Base-by-base conservation (phyloP, 331 rosid species). In the Malus hybrid region DNA sequence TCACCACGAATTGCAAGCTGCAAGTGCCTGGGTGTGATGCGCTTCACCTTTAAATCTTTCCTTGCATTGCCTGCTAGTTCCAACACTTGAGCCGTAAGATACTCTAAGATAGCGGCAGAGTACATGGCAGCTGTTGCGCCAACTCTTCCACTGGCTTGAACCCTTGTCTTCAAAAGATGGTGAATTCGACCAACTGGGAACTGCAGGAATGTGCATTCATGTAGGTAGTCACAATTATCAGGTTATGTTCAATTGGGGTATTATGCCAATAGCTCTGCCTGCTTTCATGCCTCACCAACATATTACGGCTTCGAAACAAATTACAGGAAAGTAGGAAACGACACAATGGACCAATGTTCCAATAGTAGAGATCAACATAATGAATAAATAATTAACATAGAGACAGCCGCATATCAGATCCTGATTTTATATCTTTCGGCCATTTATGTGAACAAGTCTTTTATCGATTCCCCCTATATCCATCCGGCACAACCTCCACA, bases 41-140 rank as follows among this genome's bases (percentile, higher is more conserved):
- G 84, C 73, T 80, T 80, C 76, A 88, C 93, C 72, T 88, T 88
- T 74, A 88, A 74, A 84, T 88, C 93, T 81, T 88, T 88, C 77
- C 93, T 86, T 46, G 90, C 87, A 19, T 88, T 88, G 53, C 90
- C 90, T 2, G 93, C 93, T 75, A 88, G 79, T 83, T 88, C 90
- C 83, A 88, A 75, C 70, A 88, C 90, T 77, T 88, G 87, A 4
- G 90, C 87, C 11, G 88, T 88, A 66, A 82, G 71, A 48, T 88
- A 86, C 77, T 88, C 92, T 78, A 79, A 68, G 29, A 79, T 79
- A 8, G 82, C 78, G 46, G 82, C 82, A 8, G 82, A 66, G 71
- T 79, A 79, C 39, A 79, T 60, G 1, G 79, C 78, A 57, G 82
- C 78, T 26, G 82, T 79, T 10, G 82, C 82, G 7, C 79, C 82